Percentiles rank a stretch among this genome's conserved stretches.
These are phyloP conservation scores for Zygosaccharomyces bisporus DNA, from an alignment of 805 yeast genomes.

Conservation along the genomic window DNA sequence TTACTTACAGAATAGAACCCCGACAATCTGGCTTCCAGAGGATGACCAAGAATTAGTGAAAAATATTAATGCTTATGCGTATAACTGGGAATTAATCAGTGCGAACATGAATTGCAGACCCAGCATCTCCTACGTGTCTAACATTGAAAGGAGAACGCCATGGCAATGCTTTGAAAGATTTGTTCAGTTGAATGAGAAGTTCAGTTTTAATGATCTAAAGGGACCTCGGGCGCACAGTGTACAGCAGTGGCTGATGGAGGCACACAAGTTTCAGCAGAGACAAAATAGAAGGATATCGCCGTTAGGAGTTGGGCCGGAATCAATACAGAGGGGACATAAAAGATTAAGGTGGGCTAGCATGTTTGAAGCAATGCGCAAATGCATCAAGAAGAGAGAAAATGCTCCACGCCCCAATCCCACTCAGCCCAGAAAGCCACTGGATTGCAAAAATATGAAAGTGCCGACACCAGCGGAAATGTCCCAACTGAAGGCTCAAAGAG, in stretches of 20 bases:
- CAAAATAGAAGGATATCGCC: slow-evolving; percentile 89
- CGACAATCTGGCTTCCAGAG: slow-evolving; percentile 94
- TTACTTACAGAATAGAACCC: slow-evolving; percentile 77
- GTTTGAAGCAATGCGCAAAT: slow-evolving; percentile 91
- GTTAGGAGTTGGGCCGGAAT: slow-evolving; percentile 87
- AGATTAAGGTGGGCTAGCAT: slow-evolving; percentile 93
- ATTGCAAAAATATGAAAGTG: slow-evolving; percentile 46
- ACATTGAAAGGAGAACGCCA: slow-evolving; percentile 91
- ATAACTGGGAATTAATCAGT: slow-evolving; percentile 91
- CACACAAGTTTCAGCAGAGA: slow-evolving; percentile 81
- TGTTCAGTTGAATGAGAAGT: slow-evolving; percentile 85
- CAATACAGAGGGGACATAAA: slow-evolving; percentile 89
- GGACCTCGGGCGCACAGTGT: slow-evolving; percentile 83
- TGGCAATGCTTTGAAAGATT: slow-evolving; percentile 99
- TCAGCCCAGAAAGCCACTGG: slow-evolving; percentile 41
- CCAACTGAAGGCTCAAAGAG: slow-evolving; percentile 77
- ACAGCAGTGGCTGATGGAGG: slow-evolving; percentile 87
- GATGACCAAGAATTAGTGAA: slow-evolving; percentile 80
- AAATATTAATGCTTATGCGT: slow-evolving; percentile 79
- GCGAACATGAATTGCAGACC: slow-evolving; percentile 69
- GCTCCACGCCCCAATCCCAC: slow-evolving; percentile 56
- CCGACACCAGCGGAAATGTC: slow-evolving; percentile 85
- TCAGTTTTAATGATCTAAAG: slow-evolving; percentile 80
- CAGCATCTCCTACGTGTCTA: slow-evolving; percentile 70
- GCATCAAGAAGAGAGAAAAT: slow-evolving; percentile 84